Evolutionary conservation across 352 stramenopile genomes (phyloP), one percentile per base, ranked within the genome.

Genomic region (Aphanomyces astaci): DNA sequence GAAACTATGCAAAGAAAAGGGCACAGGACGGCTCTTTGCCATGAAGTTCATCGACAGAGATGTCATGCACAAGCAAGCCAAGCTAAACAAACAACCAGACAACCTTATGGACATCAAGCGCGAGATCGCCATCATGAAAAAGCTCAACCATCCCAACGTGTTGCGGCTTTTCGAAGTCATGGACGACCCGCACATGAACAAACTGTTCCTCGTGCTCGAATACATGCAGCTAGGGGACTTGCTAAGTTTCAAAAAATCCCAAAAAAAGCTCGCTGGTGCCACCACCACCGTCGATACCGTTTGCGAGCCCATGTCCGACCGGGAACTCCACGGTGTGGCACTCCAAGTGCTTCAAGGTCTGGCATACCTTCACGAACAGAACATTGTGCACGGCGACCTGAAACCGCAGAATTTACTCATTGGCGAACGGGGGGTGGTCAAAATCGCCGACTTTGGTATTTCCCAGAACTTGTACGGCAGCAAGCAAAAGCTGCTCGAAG

Each of bases 101-200:
- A 89, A 89, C 68, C 73, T 90, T 13, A 81, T 90, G 53, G 82
- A 91, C 60, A 92, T 90, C 73, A 81, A 98, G 77, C 82, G 87
- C 46, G 95, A 98, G 73, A 98, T 98, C 74, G 95, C 92, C 3
- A 94, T 98, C 49, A 98, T 98, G 95, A 98, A 98, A 76, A 97
- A 98, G 64, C 75, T 99, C 10, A 86, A 88, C 30, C 96, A 99
- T 76, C 94, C 94, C 2, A 98, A 98, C 63, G 79, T 98, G 0
- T 73, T 98, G 7, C 75, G 82, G 19, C 72, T 99, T 22, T 95
- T 95, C 70, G 94, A 99, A 76, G 95, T 98, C 15, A 98, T 98
- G 80, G 95, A 98, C 73, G 94, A 95, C 56, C 85, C 91, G 3
- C 92, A 93, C 46, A 90, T 92, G 64, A 94, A 98, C 76, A 94